Evolutionary conservation across 805 yeast genomes (phyloP).

Genomic region (Candida andamanensis): DNA sequence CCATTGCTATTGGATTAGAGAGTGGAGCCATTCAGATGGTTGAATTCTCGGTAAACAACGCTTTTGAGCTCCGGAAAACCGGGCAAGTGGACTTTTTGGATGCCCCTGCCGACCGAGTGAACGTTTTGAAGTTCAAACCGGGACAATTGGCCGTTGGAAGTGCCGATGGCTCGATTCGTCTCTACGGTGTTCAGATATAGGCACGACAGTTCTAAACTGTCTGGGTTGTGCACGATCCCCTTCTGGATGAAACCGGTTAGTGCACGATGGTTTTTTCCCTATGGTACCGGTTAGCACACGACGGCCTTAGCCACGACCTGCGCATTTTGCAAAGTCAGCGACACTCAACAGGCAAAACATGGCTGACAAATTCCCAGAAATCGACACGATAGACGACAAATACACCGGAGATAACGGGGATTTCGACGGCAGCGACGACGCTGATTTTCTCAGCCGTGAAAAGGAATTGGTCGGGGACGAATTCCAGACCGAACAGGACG

Average conservation of each 20-base stretch:
- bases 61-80: too few species aligned
- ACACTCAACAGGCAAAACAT: slow-evolving; percentile 21
- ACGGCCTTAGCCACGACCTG: too few species aligned
- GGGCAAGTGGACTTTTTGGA: slow-evolving; percentile 29
- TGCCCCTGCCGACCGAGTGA: slow-evolving; percentile 59
- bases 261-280: too few species aligned
- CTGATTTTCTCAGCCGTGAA: slow-evolving; percentile 66
- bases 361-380: slow-evolving; percentile 77
- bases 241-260: too few species aligned
- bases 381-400: slow-evolving; percentile 39
- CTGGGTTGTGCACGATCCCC: too few species aligned
- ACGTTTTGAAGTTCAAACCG: slow-evolving; percentile 52
- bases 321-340: not conserved
- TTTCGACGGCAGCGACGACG: slow-evolving; percentile 36
- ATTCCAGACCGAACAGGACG: slow-evolving; percentile 61
- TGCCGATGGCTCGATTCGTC: slow-evolving; percentile 58
- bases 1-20: slow-evolving; percentile 67
- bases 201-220: too few species aligned
- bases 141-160: slow-evolving; percentile 53
- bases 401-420: slow-evolving; percentile 27
- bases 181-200: slow-evolving; percentile 20
- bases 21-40: slow-evolving; percentile 54
- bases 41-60: too few species aligned
- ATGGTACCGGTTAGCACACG: too few species aligned
- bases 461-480: slow-evolving; percentile 66